A percentile compares a stretch with the other conserved stretches of the same genome.
These are phyloP conservation scores for Penicillium italicum DNA, from an alignment of 2,329 filamentous ascomycete genomes.

Conservation along the genomic window DNA sequence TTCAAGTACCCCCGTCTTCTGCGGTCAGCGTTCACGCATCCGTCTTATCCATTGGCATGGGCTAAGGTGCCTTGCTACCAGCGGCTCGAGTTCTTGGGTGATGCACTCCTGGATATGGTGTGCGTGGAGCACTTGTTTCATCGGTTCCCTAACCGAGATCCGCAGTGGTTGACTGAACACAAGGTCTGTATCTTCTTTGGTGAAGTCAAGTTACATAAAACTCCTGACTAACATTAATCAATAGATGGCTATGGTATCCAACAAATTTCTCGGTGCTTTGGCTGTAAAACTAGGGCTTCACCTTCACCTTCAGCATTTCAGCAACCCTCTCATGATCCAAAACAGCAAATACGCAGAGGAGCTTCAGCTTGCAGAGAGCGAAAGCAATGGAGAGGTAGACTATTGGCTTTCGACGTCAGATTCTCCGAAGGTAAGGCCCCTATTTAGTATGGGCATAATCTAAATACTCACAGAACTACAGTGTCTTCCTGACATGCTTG, in stretches of 20 bases:
- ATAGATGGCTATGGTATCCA: constrained; percentile 93
- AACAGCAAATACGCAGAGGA: constrained; percentile 50
- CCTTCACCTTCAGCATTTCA: constrained; percentile 59
- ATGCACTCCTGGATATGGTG: constrained; percentile 80
- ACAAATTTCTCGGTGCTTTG: constrained; percentile 83
- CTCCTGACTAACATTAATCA: constrained; percentile 7
- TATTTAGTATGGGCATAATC: neutral
- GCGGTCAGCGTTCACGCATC: constrained; percentile 81
- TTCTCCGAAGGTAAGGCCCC: constrained; percentile 40
- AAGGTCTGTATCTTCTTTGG: constrained; percentile 50
- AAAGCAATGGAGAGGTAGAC: constrained; percentile 36
- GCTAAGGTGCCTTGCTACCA: constrained; percentile 86
- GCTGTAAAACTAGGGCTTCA: constrained; percentile 76
- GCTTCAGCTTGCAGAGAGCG: constrained; percentile 30
- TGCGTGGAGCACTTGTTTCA: constrained; percentile 80
- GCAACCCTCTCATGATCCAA: constrained; percentile 38
- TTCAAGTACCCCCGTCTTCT: constrained; percentile 76
- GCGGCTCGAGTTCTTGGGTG: constrained; percentile 85
- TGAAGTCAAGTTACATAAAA: too few species aligned
- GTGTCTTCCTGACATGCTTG: constrained; percentile 78
- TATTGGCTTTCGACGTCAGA: constrained; percentile 43
- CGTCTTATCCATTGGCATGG: constrained; percentile 71
- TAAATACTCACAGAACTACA: neutral
- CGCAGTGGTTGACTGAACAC: constrained; percentile 96
- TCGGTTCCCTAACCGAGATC: constrained; percentile 72